Conservation (phyloP, 257 asterid genomes). For the Capsicum pubescens region DNA sequence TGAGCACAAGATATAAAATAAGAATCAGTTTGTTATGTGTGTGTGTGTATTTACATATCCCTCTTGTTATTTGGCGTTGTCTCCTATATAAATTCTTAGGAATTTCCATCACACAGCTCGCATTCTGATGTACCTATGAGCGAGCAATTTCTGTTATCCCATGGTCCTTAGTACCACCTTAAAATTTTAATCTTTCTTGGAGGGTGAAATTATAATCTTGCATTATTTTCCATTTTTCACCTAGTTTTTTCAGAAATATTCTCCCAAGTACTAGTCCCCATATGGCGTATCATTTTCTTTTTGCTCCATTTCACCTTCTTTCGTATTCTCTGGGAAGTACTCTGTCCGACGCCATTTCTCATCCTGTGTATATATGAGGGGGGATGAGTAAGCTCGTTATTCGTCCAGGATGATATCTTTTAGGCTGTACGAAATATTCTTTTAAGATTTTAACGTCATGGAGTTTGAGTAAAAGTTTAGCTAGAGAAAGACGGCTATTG, state of each 20-base stretch:
- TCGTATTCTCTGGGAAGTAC: not conserved
- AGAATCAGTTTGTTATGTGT: not conserved
- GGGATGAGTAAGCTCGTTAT: not conserved
- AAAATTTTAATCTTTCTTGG: not conserved
- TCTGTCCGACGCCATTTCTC: not conserved
- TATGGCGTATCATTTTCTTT: not conserved
- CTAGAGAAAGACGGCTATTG: not conserved
- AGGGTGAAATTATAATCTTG: not conserved
- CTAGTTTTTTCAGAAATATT: not conserved
- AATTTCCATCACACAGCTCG: not conserved
- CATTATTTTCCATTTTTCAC: not conserved
- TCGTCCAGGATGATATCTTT: not conserved
- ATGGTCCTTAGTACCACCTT: not conserved
- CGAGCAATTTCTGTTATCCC: slow-evolving; percentile 7
- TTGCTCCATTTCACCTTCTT: slow-evolving; percentile 9
- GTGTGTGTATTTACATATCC: too few species aligned
- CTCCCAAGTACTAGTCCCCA: not conserved
- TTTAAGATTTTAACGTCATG: not conserved
- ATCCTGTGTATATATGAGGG: not conserved
- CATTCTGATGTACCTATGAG: not conserved
- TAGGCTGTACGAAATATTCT: not conserved
- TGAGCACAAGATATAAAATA: not conserved
- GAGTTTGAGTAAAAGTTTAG: not conserved
- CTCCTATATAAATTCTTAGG: not conserved
- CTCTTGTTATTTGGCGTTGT: not conserved